Evolutionary conservation across 2,329 filamentous ascomycete species (phyloP).

Genomic region (Cytospora paraplurivora): DNA sequence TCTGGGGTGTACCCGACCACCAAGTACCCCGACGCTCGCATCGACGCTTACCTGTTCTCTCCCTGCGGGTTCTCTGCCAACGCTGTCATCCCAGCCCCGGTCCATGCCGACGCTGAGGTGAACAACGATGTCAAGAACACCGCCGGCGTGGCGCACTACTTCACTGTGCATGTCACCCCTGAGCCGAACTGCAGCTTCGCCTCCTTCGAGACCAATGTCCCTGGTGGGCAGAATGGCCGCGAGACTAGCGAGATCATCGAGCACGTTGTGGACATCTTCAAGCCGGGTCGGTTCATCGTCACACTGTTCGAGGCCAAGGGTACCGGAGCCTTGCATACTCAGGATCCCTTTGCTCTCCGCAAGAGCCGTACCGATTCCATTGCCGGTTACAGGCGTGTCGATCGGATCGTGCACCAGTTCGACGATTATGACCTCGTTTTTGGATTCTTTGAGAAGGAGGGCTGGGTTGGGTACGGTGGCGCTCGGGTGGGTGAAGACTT

Average conservation of each 20-base stretch:
- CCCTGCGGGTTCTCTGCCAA: slow-evolving; percentile 98
- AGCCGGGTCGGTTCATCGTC: slow-evolving; percentile 95
- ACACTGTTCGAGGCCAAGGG: slow-evolving; percentile 92
- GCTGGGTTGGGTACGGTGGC: slow-evolving; percentile 61
- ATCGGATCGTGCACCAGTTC: slow-evolving; percentile 95
- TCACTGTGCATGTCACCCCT: slow-evolving; percentile 96
- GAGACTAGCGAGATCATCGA: slow-evolving; percentile 89
- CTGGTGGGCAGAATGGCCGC: slow-evolving; percentile 81
- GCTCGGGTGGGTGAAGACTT: slow-evolving; percentile 58
- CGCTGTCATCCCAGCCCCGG: slow-evolving; percentile 82
- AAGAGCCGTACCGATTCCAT: slow-evolving; percentile 73
- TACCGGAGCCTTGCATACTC: slow-evolving; percentile 44
- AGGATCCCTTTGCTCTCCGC: slow-evolving; percentile 36
- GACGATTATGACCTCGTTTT: slow-evolving; percentile 98
- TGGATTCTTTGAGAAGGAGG: slow-evolving; percentile 91
- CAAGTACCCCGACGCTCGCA: slow-evolving; percentile 87
- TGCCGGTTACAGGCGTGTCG: slow-evolving; percentile 82
- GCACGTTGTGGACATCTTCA: slow-evolving; percentile 94
- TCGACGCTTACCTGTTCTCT: slow-evolving; percentile 95
- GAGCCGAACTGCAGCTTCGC: slow-evolving; percentile 97
- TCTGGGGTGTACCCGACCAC: slow-evolving; percentile 84
- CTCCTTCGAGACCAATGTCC: slow-evolving; percentile 98
- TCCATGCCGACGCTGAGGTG: slow-evolving; percentile 46
- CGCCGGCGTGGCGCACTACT: slow-evolving; percentile 72
- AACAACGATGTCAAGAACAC: slow-evolving; percentile 46